Evolutionary conservation across 306 rosid species (phyloP).

Genomic region (Betula pendula): DNA sequence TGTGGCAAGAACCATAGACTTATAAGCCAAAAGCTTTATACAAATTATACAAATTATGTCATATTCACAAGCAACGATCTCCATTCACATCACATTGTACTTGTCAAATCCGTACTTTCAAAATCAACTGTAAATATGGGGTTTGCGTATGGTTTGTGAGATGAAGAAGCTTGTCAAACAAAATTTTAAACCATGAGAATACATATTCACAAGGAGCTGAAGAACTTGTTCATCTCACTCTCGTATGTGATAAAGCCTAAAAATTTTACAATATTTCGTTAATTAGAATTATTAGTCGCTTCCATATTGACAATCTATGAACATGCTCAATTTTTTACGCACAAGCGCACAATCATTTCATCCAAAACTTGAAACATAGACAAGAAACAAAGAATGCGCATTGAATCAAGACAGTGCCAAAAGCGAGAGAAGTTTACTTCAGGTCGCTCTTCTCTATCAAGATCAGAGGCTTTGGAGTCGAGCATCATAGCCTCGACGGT

Average conservation of each 20-base stretch:
- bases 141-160: no score
- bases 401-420: neutral
- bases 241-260: neutral
- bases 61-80: no score
- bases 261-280: neutral
- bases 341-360: neutral
- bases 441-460: conserved; percentile 92
- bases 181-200: no score
- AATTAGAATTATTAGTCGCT: neutral
- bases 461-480: conserved; percentile 90
- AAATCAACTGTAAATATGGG: no score
- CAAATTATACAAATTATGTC: no score
- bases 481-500: conserved; percentile 96
- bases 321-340: no score
- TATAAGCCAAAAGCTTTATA: no score
- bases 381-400: no score
- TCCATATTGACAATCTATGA: neutral
- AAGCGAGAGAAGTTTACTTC: conserved; percentile 45
- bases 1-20: neutral
- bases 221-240: neutral
- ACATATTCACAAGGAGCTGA: neutral
- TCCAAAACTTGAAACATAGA: neutral
- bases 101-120: no score
- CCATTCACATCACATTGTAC: no score
- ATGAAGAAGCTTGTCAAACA: no score